Evolutionary conservation across 179 eudicot species (phyloP).

Genomic region (Silene vulgaris): DNA sequence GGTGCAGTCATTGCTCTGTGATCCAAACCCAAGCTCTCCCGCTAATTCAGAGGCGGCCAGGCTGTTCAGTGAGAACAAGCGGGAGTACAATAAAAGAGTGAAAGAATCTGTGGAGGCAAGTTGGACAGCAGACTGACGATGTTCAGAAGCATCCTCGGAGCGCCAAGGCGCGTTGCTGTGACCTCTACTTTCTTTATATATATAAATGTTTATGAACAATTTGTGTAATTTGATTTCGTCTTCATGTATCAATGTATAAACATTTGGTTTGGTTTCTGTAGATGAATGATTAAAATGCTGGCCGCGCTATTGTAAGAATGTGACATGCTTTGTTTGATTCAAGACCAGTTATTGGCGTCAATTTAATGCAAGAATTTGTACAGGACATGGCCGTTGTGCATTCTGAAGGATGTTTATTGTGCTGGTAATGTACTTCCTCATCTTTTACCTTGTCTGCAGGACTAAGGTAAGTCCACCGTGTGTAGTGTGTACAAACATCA

Average conservation of each 20-base stretch:
- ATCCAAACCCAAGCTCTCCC: constrained; percentile 67
- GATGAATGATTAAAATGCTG: constrained; percentile 17
- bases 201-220: not conserved
- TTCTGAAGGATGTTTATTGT: not conserved
- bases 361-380: constrained; percentile 15
- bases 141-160: constrained; percentile 15
- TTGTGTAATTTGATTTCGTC: constrained; percentile 3
- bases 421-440: not conserved
- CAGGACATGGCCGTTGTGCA: not conserved
- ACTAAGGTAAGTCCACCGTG: too few relatives aligned
- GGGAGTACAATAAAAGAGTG: constrained; percentile 48
- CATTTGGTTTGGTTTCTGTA: constrained; percentile 22
- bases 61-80: constrained; percentile 55
- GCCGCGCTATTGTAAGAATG: constrained; percentile 14
- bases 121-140: constrained; percentile 56
- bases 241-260: constrained; percentile 13
- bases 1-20: constrained; percentile 60
- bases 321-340: not conserved
- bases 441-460: too few relatives aligned
- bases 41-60: constrained; percentile 73
- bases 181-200: constrained; percentile 8
- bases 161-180: constrained; percentile 15
- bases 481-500: too few relatives aligned
- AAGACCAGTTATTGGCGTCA: constrained; percentile 5
- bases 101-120: constrained; percentile 55